Conservation (phyloP, 2,329 filamentous ascomycete species). For the Trichophyton equinum region DNA sequence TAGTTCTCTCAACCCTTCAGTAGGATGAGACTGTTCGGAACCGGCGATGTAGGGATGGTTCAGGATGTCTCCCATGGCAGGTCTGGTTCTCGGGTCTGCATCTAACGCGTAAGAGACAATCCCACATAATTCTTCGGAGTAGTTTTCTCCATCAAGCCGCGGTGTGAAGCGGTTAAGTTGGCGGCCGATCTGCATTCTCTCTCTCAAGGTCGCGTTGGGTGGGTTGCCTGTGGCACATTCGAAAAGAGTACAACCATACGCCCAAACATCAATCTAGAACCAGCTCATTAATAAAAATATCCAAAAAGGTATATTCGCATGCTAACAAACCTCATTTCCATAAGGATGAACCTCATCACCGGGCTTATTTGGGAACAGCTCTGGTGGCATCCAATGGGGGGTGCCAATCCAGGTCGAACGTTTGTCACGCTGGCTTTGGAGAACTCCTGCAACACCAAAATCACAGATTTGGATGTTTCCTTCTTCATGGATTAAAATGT, state of each 20-base stretch:
- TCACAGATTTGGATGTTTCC: slow-evolving; percentile 52
- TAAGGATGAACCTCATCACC: slow-evolving; percentile 30
- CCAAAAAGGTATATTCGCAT: not conserved
- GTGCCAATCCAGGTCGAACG: slow-evolving; percentile 54
- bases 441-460: slow-evolving; percentile 52
- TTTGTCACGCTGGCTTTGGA: slow-evolving; percentile 48
- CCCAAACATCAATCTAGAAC: slow-evolving; percentile 38
- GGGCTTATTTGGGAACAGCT: slow-evolving; percentile 37
- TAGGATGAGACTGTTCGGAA: slow-evolving; percentile 34
- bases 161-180: slow-evolving; percentile 32
- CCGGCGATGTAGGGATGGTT: slow-evolving; percentile 34
- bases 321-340: slow-evolving; percentile 32
- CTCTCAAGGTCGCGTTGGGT: slow-evolving; percentile 36
- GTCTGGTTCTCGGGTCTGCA: slow-evolving; percentile 33
- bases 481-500: slow-evolving; percentile 52
- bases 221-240: slow-evolving; percentile 39
- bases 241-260: slow-evolving; percentile 38
- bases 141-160: slow-evolving; percentile 31
- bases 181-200: slow-evolving; percentile 36
- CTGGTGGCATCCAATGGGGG: slow-evolving; percentile 54
- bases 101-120: slow-evolving; percentile 35
- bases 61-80: slow-evolving; percentile 36
- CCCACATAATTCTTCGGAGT: slow-evolving; percentile 34
- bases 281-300: slow-evolving; percentile 2
- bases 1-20: slow-evolving; percentile 32